Percentiles rank a stretch among this genome's conserved stretches.
Evolutionary conservation across 176 grass and related monocot species (phyloP).

Genomic region (Carex myosuroides): DNA sequence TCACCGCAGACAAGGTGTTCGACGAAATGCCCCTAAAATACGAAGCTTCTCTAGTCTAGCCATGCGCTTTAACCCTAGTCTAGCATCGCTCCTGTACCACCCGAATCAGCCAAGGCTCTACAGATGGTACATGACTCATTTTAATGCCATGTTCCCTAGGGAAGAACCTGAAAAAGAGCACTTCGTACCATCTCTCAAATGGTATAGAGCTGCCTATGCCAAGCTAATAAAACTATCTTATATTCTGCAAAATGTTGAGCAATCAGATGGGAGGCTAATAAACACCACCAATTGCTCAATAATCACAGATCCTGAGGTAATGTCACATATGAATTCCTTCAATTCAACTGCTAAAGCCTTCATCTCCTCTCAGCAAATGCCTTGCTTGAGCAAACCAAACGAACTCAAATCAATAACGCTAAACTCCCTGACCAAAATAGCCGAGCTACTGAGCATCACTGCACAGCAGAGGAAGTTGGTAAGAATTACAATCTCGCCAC

Average conservation of each 20-base stretch:
- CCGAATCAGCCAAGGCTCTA: slow-evolving; percentile 5
- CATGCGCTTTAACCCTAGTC: background rate
- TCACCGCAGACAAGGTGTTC: slow-evolving; percentile 25
- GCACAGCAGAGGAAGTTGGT: slow-evolving; percentile 61
- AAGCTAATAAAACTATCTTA: slow-evolving; percentile 50
- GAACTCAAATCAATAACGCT: slow-evolving; percentile 26
- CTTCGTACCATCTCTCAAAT: slow-evolving; percentile 29
- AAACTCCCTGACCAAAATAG: slow-evolving; percentile 49
- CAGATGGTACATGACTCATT: slow-evolving; percentile 14
- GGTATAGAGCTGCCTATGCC: slow-evolving; percentile 56
- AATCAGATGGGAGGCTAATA: slow-evolving; percentile 23
- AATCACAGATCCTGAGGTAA: slow-evolving; percentile 23
- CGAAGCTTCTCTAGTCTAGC: background rate
- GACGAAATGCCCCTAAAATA: slow-evolving; percentile 34
- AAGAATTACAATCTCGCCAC: slow-evolving; percentile 57
- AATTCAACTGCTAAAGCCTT: slow-evolving; percentile 47
- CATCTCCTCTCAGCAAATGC: background rate
- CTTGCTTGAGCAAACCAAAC: slow-evolving; percentile 7
- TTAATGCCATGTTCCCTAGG: slow-evolving; percentile 14
- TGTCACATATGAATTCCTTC: slow-evolving; percentile 38
- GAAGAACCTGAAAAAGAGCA: slow-evolving; percentile 23
- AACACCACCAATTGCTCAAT: slow-evolving; percentile 16
- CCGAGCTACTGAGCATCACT: slow-evolving; percentile 56
- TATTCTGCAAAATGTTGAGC: slow-evolving; percentile 31
- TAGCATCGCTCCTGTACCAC: slow-evolving; percentile 27